Conservation (phyloP, 179 eudicot species). For the Spergularia azorica region DNA sequence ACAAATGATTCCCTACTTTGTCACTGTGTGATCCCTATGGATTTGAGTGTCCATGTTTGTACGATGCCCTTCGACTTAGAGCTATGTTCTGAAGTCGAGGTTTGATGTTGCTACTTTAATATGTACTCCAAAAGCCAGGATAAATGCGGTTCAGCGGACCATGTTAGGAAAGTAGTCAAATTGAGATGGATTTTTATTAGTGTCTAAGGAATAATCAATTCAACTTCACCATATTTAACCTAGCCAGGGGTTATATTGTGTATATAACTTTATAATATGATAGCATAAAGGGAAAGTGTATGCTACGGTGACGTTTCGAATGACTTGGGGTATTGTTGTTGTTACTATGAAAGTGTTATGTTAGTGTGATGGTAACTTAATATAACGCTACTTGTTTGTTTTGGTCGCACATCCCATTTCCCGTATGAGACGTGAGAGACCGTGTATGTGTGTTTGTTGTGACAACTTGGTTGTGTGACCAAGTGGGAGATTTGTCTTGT, state of each 20-base stretch:
- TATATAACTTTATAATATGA: not conserved
- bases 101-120: constrained; percentile 9
- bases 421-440: not conserved
- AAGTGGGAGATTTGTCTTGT: not conserved
- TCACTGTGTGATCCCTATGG: constrained; percentile 3
- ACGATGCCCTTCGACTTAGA: not conserved
- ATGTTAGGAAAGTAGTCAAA: constrained; percentile 1
- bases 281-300: constrained; percentile 7
- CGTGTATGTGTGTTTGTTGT: not conserved
- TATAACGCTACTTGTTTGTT: not conserved
- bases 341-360: not conserved
- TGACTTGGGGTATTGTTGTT: not conserved
- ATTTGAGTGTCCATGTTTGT: not conserved
- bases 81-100: not conserved
- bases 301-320: not conserved
- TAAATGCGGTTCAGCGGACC: not conserved
- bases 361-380: constrained; percentile 6
- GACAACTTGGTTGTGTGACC: not conserved
- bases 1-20: constrained; percentile 1
- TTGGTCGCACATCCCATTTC: not conserved
- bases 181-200: not conserved
- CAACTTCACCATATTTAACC: not conserved
- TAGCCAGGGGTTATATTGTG: not conserved
- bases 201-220: not conserved
- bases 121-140: not conserved